phyloP scores from a whole-genome alignment of 805 yeast species.

The Yamadazyma insecticola region DNA sequence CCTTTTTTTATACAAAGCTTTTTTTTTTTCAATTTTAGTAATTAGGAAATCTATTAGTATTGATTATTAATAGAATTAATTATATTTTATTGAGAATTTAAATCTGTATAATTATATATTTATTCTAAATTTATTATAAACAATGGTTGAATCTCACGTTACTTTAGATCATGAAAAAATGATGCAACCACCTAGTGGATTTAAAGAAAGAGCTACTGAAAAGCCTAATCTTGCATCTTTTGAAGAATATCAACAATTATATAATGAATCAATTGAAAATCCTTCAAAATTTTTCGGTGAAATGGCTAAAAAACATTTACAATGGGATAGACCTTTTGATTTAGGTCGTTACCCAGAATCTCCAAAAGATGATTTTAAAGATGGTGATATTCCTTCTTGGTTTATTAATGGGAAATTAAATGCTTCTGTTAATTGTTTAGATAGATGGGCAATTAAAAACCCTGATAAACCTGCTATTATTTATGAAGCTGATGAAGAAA shows the following conservation, averaged over 20 bases:
- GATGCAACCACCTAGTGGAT: constrained; percentile 34
- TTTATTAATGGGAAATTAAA: constrained; percentile 89
- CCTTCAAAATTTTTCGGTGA: constrained; percentile 54
- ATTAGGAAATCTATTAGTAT: no score
- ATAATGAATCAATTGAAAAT: constrained; percentile 52
- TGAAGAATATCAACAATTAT: constrained; percentile 46
- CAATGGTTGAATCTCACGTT: constrained; percentile 18
- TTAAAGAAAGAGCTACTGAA: constrained; percentile 40
- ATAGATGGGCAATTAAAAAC: constrained; percentile 84
- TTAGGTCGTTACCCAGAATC: constrained; percentile 42
- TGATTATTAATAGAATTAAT: no score
- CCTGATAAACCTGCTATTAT: constrained; percentile 83
- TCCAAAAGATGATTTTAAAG: constrained; percentile 43
- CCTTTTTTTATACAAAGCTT: no score
- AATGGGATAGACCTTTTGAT: constrained; percentile 52
- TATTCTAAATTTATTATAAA: no score
- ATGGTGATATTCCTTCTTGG: constrained; percentile 84
- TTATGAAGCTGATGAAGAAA: constrained; percentile 91
- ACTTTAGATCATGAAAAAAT: constrained; percentile 31
- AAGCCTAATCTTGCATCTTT: constrained; percentile 45
- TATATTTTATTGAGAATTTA: no score
- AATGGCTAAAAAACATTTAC: constrained; percentile 44
- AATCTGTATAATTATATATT: no score
- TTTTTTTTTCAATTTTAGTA: no score
- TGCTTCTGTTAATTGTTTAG: constrained; percentile 91